Conservation (phyloP, 2,329 filamentous ascomycete genomes). For the Aureobasidium melanogenum region DNA sequence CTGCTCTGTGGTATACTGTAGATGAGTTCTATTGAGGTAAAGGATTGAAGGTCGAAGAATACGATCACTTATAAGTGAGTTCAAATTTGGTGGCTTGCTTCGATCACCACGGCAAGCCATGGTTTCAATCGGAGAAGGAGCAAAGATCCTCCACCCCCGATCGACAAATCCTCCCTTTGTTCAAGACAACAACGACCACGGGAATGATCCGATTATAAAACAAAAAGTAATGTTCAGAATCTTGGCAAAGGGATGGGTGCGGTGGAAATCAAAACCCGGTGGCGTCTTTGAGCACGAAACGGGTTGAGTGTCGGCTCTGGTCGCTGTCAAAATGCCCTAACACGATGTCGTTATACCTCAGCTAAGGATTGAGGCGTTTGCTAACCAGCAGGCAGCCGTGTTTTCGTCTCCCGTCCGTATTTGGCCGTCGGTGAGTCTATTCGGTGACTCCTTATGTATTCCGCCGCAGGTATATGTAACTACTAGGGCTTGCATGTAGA, state of each 20-base stretch:
- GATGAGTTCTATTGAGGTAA: too few relatives aligned
- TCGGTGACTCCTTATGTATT: background rate
- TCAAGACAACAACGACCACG: background rate
- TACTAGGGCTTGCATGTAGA: background rate
- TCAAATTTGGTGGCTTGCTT: background rate
- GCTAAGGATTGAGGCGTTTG: constrained; percentile 3
- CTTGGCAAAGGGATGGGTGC: background rate
- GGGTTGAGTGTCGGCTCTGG: background rate
- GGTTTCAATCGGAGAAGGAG: constrained; percentile 2
- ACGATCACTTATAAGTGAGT: background rate
- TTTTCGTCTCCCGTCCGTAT: background rate
- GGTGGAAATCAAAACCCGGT: background rate
- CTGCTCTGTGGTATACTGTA: background rate
- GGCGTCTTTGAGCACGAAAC: background rate
- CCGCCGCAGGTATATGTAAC: background rate
- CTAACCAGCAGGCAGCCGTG: constrained; percentile 1
- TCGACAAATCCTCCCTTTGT: background rate
- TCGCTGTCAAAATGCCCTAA: constrained; percentile 1
- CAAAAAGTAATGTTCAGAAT: background rate
- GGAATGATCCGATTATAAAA: background rate
- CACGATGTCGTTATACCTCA: background rate
- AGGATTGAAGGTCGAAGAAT: too few relatives aligned
- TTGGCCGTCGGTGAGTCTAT: constrained; percentile 7
- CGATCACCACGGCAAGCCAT: background rate
- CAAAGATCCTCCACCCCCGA: constrained; percentile 1